Conservation (phyloP, 495 filamentous ascomycete species). For the Podospora conica region DNA sequence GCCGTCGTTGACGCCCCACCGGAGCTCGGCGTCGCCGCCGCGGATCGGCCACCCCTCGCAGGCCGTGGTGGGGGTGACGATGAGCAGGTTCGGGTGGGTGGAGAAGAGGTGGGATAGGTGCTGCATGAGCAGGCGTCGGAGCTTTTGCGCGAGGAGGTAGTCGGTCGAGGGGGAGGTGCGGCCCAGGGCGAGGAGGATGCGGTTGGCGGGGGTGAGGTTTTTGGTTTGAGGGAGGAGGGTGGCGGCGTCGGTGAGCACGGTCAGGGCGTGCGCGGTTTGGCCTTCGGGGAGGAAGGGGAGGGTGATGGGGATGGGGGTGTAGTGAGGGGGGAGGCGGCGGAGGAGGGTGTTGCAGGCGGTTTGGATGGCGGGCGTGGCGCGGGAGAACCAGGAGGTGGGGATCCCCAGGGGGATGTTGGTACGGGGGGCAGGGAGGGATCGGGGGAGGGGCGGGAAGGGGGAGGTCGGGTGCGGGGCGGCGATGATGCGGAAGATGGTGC, state of each 20-base stretch:
- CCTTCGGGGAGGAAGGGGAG: constrained; percentile 71
- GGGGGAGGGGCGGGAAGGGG: constrained; percentile 37
- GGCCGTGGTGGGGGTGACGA: constrained; percentile 70
- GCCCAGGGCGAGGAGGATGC: constrained; percentile 62
- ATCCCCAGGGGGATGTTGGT: constrained; percentile 51
- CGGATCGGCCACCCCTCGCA: constrained; percentile 62
- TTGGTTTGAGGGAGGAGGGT: constrained; percentile 27
- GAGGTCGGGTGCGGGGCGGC: constrained; percentile 59
- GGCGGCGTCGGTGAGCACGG: constrained; percentile 68
- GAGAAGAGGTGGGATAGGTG: constrained; percentile 70
- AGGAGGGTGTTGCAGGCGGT: constrained; percentile 53
- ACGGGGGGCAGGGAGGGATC: constrained; percentile 5
- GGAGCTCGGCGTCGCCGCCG: constrained; percentile 43
- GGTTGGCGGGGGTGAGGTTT: constrained; percentile 59
- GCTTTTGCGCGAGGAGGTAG: constrained; percentile 67
- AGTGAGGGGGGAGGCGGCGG: constrained; percentile 52
- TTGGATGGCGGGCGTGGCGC: constrained; percentile 57
- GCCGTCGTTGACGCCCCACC: constrained; percentile 63
- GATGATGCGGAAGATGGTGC: constrained; percentile 65
- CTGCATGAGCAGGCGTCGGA: constrained; percentile 69
- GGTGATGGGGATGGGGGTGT: constrained; percentile 58
- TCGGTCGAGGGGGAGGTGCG: constrained; percentile 58
- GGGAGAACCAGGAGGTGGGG: constrained; percentile 61
- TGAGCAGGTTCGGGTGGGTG: constrained; percentile 64
- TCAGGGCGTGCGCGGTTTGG: constrained; percentile 70